Conservation (phyloP, 306 rosid genomes). For the Begonia masoniana region DNA sequence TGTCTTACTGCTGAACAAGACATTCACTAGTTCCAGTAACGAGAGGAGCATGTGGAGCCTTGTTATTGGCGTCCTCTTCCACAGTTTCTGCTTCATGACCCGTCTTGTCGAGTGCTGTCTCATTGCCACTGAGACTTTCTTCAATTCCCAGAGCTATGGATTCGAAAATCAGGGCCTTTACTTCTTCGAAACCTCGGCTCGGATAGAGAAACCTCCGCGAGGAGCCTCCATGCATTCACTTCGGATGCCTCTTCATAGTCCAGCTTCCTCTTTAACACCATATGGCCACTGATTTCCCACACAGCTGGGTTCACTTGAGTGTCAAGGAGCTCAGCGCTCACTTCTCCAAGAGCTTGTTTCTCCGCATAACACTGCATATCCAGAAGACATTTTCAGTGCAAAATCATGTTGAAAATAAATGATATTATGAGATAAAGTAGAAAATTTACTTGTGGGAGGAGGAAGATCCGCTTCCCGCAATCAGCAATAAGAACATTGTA, state of each 20-base stretch:
- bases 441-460: conserved; percentile 74
- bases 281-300: conserved; percentile 98
- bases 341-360: conserved; percentile 98
- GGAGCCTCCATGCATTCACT: conserved; percentile 86
- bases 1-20: too few species aligned
- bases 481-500: conserved; percentile 77
- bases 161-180: conserved; percentile 56
- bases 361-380: conserved; percentile 78
- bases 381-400: too few species aligned
- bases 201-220: conserved; percentile 89
- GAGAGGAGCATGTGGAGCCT: too few species aligned
- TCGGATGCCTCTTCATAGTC: conserved; percentile 94
- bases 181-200: conserved; percentile 85
- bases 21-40: too few species aligned
- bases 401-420: too few species aligned
- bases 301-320: conserved; percentile 99
- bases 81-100: too few species aligned
- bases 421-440: background rate
- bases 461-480: conserved; percentile 57
- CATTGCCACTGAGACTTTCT: too few species aligned
- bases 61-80: too few species aligned
- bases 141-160: conserved; percentile 23
- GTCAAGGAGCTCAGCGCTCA: conserved; percentile 74
- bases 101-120: too few species aligned
- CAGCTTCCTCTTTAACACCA: conserved; percentile 85